These are phyloP conservation scores for Auriscalpium orientale DNA, from an alignment of 768 basidiomycete genomes.

Conservation along the genomic window DNA sequence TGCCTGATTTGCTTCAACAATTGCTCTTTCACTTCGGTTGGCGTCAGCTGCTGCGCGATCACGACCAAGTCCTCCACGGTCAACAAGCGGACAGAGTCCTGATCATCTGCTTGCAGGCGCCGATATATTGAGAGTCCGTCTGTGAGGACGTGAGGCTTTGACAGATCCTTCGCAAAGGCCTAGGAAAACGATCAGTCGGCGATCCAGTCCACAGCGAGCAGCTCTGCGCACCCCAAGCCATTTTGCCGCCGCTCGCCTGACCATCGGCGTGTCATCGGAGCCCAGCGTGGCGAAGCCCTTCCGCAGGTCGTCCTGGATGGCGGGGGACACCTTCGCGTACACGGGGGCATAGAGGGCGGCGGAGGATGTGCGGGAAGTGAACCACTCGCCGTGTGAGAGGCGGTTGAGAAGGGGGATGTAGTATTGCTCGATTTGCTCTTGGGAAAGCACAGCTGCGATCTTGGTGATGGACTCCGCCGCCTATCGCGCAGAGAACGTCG, in stretches of 20 bases:
- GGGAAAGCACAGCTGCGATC: slow-evolving; percentile 69
- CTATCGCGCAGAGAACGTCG: slow-evolving; percentile 32
- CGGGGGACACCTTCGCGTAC: slow-evolving; percentile 69
- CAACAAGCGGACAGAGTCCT: slow-evolving; percentile 92
- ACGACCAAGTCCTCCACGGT: slow-evolving; percentile 95
- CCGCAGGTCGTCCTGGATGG: slow-evolving; percentile 80
- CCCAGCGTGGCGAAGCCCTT: slow-evolving; percentile 78
- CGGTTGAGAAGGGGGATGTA: slow-evolving; percentile 89
- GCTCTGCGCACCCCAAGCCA: slow-evolving; percentile 78
- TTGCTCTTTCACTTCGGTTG: slow-evolving; percentile 87
- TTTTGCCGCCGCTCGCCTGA: slow-evolving; percentile 90
- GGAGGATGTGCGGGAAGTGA: slow-evolving; percentile 94
- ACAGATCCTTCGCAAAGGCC: slow-evolving; percentile 74
- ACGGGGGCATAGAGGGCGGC: slow-evolving; percentile 89
- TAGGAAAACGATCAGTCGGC: slow-evolving; percentile 23
- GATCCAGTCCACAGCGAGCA: not conserved
- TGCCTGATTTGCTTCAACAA: slow-evolving; percentile 81
- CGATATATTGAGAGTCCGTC: slow-evolving; percentile 92
- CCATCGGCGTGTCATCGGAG: slow-evolving; percentile 97
- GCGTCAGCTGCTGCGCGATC: slow-evolving; percentile 76
- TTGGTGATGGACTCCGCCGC: slow-evolving; percentile 95
- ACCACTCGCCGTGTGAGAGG: slow-evolving; percentile 93
- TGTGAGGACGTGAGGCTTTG: slow-evolving; percentile 71
- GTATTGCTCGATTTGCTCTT: slow-evolving; percentile 76
- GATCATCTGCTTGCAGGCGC: slow-evolving; percentile 90